phyloP scores from a whole-genome alignment of 305 asterid species.

The Rubia occidens region DNA sequence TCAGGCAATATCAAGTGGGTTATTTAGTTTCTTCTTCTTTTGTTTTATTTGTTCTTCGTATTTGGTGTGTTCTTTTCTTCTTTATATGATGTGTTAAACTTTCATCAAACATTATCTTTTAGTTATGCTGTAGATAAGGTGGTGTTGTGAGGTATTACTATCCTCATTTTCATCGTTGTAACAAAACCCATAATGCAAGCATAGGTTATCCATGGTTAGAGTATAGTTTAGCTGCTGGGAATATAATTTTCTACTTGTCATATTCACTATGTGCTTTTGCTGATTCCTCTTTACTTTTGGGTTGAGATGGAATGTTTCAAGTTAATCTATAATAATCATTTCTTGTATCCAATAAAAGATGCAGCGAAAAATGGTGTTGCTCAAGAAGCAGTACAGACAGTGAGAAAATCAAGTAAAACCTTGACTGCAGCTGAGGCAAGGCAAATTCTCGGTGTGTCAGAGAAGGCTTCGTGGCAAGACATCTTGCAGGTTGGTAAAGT shows the following conservation, averaged over 20 bases:
- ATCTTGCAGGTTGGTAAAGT: constrained; percentile 39
- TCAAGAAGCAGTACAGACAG: constrained; percentile 60
- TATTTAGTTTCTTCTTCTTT: not conserved
- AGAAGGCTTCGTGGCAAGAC: constrained; percentile 67
- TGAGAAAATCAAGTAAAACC: constrained; percentile 37
- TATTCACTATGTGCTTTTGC: not conserved
- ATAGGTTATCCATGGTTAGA: no score
- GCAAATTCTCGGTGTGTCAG: constrained; percentile 70
- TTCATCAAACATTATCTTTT: not conserved
- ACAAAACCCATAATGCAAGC: no score
- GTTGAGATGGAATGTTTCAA: not conserved
- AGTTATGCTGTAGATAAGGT: not conserved
- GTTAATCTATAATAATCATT: not conserved
- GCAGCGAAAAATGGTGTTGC: constrained; percentile 81
- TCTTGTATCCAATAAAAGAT: constrained; percentile 28
- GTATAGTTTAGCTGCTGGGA: no score
- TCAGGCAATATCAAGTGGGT: constrained; percentile 78
- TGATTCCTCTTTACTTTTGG: not conserved
- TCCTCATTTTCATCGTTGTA: no score
- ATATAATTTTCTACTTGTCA: no score
- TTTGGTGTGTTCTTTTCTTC: not conserved
- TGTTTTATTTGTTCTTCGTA: no score
- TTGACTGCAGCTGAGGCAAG: constrained; percentile 81
- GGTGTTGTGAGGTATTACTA: no score
- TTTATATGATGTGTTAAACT: not conserved